Base-by-base conservation (phyloP, 139 green algal species). In the Chlorella sp. region DNA sequence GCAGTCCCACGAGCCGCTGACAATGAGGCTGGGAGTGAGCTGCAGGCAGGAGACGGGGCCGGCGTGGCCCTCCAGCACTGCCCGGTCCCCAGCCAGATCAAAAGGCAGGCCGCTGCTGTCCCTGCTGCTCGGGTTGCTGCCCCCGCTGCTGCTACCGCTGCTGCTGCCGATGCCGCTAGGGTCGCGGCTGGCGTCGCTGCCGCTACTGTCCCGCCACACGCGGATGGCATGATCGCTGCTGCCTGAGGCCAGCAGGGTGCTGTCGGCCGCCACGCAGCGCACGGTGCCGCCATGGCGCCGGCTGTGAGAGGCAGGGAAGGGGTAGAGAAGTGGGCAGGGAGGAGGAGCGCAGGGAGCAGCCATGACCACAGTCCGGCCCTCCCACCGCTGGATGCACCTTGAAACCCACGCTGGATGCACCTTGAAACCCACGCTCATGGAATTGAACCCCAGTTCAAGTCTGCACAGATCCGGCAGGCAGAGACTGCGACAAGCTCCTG, bases 1-100 rank as follows among this genome's bases (percentile, higher is more conserved):
- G 83, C 89, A 94, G 81, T 94, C 91, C 91, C 91, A 94, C 0
- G 87, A 92, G 5, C 90, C 91, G 28, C 85, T 82, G 78, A 87
- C 86, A 64, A 91, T 39, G n/a, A 67, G 84, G 5, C 41, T 47
- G 6, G 63, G 32, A 12, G 78, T 83, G 68, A 96, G 65, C 12
- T 82, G 87, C 60, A 96, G 41, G 70, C 86, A 84, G 0, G 89
- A 87, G 4, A 96, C 82, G 3, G 93, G 93, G 0, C 93, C 93
- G 0, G 86, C 92, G 84, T 96, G 93, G 13, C 88, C 90, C 30
- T 70, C 64, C 64, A 93, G 81, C 38, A 93, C 47, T 30, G 78
- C 68, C 26, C 28, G 71, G n/a, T 65, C 51, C 15, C 55, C 69
- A 5, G 64, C 68, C n/a, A 95, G 30, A 78, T 93, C 88, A 86